These are phyloP conservation scores for Aspergillus vadensis DNA, from an alignment of 2,329 filamentous ascomycete genomes.

Conservation along the genomic window DNA sequence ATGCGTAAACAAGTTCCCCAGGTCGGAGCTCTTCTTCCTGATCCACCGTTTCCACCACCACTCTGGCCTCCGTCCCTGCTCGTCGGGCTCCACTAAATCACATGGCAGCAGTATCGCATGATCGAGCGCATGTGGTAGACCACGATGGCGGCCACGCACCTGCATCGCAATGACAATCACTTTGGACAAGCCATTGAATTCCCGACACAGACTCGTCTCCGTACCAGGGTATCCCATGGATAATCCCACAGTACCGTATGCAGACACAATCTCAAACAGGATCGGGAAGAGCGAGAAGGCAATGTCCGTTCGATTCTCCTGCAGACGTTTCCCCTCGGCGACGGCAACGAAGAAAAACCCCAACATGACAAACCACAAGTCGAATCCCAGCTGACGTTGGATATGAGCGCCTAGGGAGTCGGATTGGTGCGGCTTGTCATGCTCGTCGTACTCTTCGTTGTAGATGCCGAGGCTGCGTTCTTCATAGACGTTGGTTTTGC, in stretches of 20 bases:
- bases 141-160: conserved; percentile 63
- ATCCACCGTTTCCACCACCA: conserved; percentile 24
- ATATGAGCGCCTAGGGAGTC: conserved; percentile 81
- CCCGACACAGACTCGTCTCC: conserved; percentile 75
- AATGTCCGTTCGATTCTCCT: conserved; percentile 56
- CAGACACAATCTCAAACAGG: conserved; percentile 81
- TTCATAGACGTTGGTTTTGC: conserved; percentile 63
- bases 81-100: conserved; percentile 39
- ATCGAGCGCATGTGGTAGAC: conserved; percentile 65
- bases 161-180: conserved; percentile 66
- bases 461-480: conserved; percentile 62
- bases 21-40: conserved; percentile 12
- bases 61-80: conserved; percentile 9
- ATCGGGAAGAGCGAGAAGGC: conserved; percentile 65
- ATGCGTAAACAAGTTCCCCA: conserved; percentile 15
- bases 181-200: conserved; percentile 71
- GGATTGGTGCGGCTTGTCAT: conserved; percentile 53
- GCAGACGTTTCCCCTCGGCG: conserved; percentile 71
- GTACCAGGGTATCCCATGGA: conserved; percentile 74
- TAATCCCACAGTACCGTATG: conserved; percentile 88
- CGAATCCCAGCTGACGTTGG: conserved; percentile 87
- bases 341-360: conserved; percentile 90
- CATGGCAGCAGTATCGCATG: conserved; percentile 66
- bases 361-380: conserved; percentile 92
- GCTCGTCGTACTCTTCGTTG: conserved; percentile 45